Base-by-base conservation (phyloP, 1,139 yeast species). In the Geotrichum macrosporum region DNA sequence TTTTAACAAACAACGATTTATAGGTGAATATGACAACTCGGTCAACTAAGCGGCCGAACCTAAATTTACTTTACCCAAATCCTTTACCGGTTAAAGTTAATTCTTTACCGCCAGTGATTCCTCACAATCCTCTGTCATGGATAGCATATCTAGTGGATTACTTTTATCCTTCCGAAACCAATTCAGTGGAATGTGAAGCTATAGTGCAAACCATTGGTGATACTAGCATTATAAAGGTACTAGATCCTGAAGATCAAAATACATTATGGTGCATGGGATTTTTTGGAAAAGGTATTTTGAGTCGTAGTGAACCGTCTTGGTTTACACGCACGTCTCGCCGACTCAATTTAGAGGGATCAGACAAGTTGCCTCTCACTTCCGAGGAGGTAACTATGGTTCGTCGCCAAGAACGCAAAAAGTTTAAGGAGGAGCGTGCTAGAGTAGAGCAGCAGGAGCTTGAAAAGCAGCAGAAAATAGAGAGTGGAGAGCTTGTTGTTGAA, bases 221-320 rank as follows among this genome's bases (percentile, higher is more conserved):
- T 48, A 70, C 69, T 10, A 55, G 66, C 1, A 79, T 80, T 40
- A 65, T 66, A n/a, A 53, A 52, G 24, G 66, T 70, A 5, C 56
- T 57, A 2, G 73, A 75, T 47, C 67, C 62, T 0, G 56, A 59
- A 0, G 78, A 74, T 35, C 82, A 81, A 77, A 58, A 61, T n/a
- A 64, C 65, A 26, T 68, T 92, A 6, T 92, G 98, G 97, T 67
- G 74, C 26, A 76, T 76, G 59, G 99, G 99, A 0, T 92, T 88
- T 61, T 94, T 87, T 61, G 99, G 99, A 8, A 92, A 92, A 58
- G 99, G 98, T 2, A 75, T 78, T 3, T 69, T 88, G 43, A 84
- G 95, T 30, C 72, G 99, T 55, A 84, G 95, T 50, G 96, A 92
- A 58, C 96, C 98, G 0, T 80, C 95, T 0, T 92, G 97, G 97